These are phyloP conservation scores for Colletotrichum gigasporum DNA, from an alignment of 2,329 filamentous ascomycete species.

Conservation along the genomic window DNA sequence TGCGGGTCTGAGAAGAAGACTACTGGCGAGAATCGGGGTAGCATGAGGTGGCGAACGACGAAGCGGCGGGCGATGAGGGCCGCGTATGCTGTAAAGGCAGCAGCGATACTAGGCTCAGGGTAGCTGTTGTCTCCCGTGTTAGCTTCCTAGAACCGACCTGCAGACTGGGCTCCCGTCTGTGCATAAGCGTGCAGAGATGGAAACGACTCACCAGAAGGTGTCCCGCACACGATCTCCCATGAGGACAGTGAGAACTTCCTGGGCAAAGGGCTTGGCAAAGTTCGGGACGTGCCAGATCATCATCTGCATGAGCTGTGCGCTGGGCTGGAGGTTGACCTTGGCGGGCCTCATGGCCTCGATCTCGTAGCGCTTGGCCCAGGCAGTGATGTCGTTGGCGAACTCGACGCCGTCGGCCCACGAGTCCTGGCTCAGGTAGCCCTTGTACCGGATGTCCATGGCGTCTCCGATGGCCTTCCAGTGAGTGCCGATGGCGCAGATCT, in stretches of 20 bases:
- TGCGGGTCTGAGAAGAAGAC: constrained; percentile 58
- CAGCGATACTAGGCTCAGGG: constrained; percentile 51
- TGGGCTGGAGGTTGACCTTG: constrained; percentile 58
- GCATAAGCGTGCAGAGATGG: not conserved
- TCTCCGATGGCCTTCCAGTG: constrained; percentile 79
- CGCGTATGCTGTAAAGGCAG: constrained; percentile 45
- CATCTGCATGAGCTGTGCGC: constrained; percentile 68
- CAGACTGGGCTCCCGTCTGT: too few relatives aligned
- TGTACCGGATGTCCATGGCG: constrained; percentile 71
- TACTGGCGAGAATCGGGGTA: constrained; percentile 62
- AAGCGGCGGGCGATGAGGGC: constrained; percentile 63
- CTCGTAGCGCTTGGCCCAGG: constrained; percentile 68
- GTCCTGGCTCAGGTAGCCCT: constrained; percentile 44
- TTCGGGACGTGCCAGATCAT: constrained; percentile 65
- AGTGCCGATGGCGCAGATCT: constrained; percentile 72
- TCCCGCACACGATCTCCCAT: constrained; percentile 72
- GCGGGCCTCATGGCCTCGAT: constrained; percentile 64
- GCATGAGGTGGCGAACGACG: constrained; percentile 64
- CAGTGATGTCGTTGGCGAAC: constrained; percentile 57
- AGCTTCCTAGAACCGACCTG: too few relatives aligned
- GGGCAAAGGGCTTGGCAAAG: constrained; percentile 54
- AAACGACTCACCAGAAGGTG: constrained; percentile 67
- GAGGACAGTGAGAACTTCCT: constrained; percentile 63
- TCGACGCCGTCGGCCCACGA: constrained; percentile 60
- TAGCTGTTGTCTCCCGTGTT: constrained; percentile 46